phyloP scores from a whole-genome alignment of 805 yeast species.

The Yarrowia divulgata region DNA sequence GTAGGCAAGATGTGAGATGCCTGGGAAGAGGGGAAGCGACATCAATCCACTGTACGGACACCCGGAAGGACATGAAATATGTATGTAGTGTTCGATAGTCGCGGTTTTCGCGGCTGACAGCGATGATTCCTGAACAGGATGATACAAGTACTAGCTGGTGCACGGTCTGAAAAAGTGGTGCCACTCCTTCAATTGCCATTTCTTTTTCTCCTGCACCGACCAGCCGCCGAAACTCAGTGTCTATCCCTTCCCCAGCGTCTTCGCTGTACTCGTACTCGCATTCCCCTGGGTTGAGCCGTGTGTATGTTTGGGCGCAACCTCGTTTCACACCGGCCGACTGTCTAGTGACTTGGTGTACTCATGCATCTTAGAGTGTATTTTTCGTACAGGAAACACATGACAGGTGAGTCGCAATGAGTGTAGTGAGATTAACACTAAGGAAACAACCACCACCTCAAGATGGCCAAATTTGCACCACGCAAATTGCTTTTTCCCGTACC shows the following conservation, averaged over 20 bases:
- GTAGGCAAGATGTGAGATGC: neutral
- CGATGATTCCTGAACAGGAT: neutral
- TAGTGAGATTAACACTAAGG: too few relatives aligned
- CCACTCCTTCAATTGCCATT: too few relatives aligned
- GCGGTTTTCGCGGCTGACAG: neutral
- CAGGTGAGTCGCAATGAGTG: too few relatives aligned
- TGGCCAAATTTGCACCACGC: neutral
- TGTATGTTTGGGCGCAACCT: conserved; percentile 12
- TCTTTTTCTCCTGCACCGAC: conserved; percentile 1
- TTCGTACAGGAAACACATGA: neutral
- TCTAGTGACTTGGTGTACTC: conserved; percentile 3
- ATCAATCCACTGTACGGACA: conserved; percentile 19
- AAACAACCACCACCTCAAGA: too few relatives aligned
- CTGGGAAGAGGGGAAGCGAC: conserved; percentile 14
- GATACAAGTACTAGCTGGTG: too few relatives aligned
- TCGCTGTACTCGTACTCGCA: neutral
- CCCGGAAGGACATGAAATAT: conserved; percentile 23
- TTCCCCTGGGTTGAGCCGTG: conserved; percentile 12
- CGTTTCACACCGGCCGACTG: neutral
- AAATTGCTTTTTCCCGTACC: conserved; percentile 1
- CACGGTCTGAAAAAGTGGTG: too few relatives aligned
- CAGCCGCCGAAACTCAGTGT: conserved; percentile 11
- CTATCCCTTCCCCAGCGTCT: neutral
- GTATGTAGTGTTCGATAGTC: neutral
- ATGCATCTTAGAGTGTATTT: neutral